Evolutionary conservation across 768 basidiomycete genomes (phyloP), one percentile per base, ranked within the genome.

Genomic region (Psilocybe azurescens): DNA sequence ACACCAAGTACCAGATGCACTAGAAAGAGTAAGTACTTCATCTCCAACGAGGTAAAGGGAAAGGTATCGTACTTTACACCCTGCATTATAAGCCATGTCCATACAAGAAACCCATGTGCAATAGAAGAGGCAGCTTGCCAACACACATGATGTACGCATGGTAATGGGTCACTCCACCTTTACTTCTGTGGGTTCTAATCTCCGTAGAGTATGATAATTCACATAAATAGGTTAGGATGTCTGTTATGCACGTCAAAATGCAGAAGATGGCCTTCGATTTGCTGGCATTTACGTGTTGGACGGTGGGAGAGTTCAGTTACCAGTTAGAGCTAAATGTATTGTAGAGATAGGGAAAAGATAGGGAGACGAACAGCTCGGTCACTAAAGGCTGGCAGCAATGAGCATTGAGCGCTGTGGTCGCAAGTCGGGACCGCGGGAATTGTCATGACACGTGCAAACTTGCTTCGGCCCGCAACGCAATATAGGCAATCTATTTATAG

Each of bases 121-220:
- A 58, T 28, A 53, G 62, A 63, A 63, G 62, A 51, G 6, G 49
- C 41, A 39, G 9, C 14, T 9, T 39, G 38, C 38, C 38, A 44
- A 46, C 5, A 39, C 62, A 50, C 57, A 58, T 63, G 56, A 47
- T 50, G 32, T 14, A 18, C 52, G 52, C 52, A 53, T 53, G 52
- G 52, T 10, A 10, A 38, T 54, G 30, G 62, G 57, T 63, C 62
- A 63, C 52, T 33, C 62, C 62, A 63, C 62, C 62, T 52, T 3
- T 46, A 58, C 51, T 53, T 58, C 62, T 53, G 53, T 41, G 30
- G 62, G 57, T 63, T 63, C 62, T 58, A 59, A 56, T 56, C 60
- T 33, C 53, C 52, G 61, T 28, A 44, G 53, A 56, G 51, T 13
- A 24, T 56, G 28, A 57, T 38, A 39, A 44, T 30, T 30, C 33